Evolutionary conservation across 805 yeast genomes (phyloP).

Genomic region (Yamadazyma phyllophila): DNA sequence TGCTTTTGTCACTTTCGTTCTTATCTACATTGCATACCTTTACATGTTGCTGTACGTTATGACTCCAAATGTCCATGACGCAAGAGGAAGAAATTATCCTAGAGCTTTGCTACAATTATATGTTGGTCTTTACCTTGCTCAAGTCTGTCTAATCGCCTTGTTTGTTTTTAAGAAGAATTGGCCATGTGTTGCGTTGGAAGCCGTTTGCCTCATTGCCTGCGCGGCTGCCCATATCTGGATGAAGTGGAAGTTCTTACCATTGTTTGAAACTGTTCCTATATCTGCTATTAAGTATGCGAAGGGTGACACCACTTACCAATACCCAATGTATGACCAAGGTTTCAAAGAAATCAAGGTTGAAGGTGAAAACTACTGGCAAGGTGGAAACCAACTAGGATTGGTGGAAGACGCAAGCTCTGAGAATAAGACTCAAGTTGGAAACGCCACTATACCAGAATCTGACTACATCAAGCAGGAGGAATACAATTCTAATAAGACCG

Average conservation of each 20-base stretch:
- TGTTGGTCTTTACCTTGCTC: slow-evolving; percentile 69
- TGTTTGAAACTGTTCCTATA: slow-evolving; percentile 68
- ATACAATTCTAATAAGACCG: slow-evolving; percentile 7
- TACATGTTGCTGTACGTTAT: slow-evolving; percentile 65
- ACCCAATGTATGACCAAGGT: slow-evolving; percentile 69
- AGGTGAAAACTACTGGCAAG: slow-evolving; percentile 49
- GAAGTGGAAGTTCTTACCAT: slow-evolving; percentile 57
- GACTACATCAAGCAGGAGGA: slow-evolving; percentile 13
- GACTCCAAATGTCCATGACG: slow-evolving; percentile 54
- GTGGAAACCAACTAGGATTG: slow-evolving; percentile 42
- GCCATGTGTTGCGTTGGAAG: slow-evolving; percentile 75
- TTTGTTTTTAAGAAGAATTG: slow-evolving; percentile 77
- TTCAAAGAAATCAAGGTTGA: slow-evolving; percentile 50
- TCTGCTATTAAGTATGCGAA: slow-evolving; percentile 53
- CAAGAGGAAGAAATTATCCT: slow-evolving; percentile 73
- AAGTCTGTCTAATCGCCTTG: slow-evolving; percentile 65
- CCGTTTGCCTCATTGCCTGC: slow-evolving; percentile 55
- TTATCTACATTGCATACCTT: slow-evolving; percentile 59
- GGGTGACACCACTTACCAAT: slow-evolving; percentile 42
- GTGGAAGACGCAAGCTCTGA: slow-evolving; percentile 6
- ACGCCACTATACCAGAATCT: slow-evolving; percentile 12
- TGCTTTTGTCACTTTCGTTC: slow-evolving; percentile 53
- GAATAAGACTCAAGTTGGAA: slow-evolving; percentile 17
- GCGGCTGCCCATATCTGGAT: slow-evolving; percentile 57
- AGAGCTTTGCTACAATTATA: slow-evolving; percentile 69